Evolutionary conservation across 768 basidiomycete genomes (phyloP).

Genomic region (Amanita muscaria): DNA sequence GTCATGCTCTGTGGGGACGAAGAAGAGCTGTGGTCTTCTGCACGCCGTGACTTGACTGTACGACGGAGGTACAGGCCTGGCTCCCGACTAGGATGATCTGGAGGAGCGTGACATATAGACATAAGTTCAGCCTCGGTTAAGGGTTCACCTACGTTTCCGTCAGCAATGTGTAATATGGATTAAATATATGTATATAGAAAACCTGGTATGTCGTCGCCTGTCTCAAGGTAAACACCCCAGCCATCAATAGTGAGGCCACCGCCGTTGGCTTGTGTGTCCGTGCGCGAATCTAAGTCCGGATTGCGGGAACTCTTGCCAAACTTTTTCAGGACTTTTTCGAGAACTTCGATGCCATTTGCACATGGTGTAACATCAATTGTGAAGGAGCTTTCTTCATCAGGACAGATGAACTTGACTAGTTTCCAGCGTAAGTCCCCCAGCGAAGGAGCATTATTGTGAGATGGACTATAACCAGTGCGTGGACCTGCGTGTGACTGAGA

Average conservation of each 20-base stretch:
- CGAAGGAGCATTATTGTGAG: constrained; percentile 36
- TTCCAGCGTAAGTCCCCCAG: constrained; percentile 77
- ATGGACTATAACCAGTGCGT: constrained; percentile 9
- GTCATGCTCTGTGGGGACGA: constrained; percentile 24
- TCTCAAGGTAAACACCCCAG: constrained; percentile 78
- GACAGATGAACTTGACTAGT: constrained; percentile 80
- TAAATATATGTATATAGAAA: constrained; percentile 18
- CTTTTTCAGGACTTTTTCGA: constrained; percentile 86
- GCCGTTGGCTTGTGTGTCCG: constrained; percentile 57
- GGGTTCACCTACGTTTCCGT: constrained; percentile 45
- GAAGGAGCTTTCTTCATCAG: constrained; percentile 70
- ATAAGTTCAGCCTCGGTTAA: constrained; percentile 77
- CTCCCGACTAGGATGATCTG: constrained; percentile 72
- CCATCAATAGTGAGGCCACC: constrained; percentile 78
- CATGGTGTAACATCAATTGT: constrained; percentile 80
- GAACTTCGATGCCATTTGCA: constrained; percentile 72
- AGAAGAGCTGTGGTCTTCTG: constrained; percentile 33
- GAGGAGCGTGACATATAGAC: constrained; percentile 73
- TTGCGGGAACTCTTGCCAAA: constrained; percentile 58
- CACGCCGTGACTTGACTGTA: constrained; percentile 31
- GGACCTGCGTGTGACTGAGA: constrained; percentile 33
- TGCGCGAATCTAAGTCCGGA: constrained; percentile 31
- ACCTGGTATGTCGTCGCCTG: constrained; percentile 47
- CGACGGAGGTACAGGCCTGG: constrained; percentile 70
- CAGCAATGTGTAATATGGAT: background rate